Evolutionary conservation across 2,329 filamentous ascomycete species (phyloP).

Genomic region (Elsinoe batatas): DNA sequence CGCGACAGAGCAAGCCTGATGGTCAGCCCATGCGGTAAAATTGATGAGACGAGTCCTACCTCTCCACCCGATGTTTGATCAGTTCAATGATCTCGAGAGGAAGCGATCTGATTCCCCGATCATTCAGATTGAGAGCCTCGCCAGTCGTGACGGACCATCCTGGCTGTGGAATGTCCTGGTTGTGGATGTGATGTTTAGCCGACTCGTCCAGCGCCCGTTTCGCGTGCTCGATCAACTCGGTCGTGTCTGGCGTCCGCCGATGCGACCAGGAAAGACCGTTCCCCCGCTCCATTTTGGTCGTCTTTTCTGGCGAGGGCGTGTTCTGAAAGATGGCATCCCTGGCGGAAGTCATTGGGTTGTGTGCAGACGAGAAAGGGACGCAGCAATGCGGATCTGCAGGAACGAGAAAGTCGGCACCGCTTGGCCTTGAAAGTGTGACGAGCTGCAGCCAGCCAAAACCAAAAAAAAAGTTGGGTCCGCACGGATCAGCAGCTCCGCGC

Average conservation of each 20-base stretch:
- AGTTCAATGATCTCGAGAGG: slow-evolving; percentile 67
- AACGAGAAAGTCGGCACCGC: slow-evolving; percentile 7
- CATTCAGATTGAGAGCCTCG: slow-evolving; percentile 68
- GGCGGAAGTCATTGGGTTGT: slow-evolving; percentile 1
- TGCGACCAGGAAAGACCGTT: slow-evolving; percentile 6
- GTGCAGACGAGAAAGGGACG: not conserved
- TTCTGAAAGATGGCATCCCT: slow-evolving; percentile 11
- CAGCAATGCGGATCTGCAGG: slow-evolving; percentile 11
- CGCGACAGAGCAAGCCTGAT: slow-evolving; percentile 68
- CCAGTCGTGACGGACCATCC: slow-evolving; percentile 40
- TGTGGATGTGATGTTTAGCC: slow-evolving; percentile 14
- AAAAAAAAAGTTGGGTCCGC: not conserved
- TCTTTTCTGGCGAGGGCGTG: slow-evolving; percentile 1
- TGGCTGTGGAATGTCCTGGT: slow-evolving; percentile 14
- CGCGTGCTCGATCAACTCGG: slow-evolving; percentile 15
- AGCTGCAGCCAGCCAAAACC: not conserved
- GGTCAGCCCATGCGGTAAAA: slow-evolving; percentile 14
- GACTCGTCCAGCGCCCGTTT: slow-evolving; percentile 17
- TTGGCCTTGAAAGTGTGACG: not conserved
- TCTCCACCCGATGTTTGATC: slow-evolving; percentile 63
- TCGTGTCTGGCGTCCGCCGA: slow-evolving; percentile 11
- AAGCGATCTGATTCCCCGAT: slow-evolving; percentile 60
- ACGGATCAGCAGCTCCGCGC: not conserved
- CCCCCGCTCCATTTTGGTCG: slow-evolving; percentile 8
- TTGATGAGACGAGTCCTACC: slow-evolving; percentile 35